Percentiles rank a stretch among this genome's conserved stretches.
Evolutionary conservation across 2,329 filamentous ascomycete species (phyloP).

Genomic region (Macroventuria anomochaeta): DNA sequence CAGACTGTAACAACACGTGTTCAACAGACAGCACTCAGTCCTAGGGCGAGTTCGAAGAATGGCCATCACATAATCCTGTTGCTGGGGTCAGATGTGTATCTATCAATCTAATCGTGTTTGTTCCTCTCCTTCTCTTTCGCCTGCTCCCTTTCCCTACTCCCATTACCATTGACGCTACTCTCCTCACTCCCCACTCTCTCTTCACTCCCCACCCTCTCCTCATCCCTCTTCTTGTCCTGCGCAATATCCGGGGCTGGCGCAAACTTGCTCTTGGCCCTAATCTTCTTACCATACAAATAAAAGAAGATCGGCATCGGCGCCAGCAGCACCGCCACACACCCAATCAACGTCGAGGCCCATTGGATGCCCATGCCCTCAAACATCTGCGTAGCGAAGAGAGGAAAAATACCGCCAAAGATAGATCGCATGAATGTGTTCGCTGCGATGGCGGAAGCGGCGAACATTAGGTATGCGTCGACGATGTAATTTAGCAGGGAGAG

Average conservation of each 20-base stretch:
- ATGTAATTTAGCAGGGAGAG: slow-evolving; percentile 65
- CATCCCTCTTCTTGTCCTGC: slow-evolving; percentile 44
- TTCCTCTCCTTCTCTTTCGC: slow-evolving; percentile 6
- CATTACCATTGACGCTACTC: not conserved
- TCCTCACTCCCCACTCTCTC: slow-evolving; percentile 36
- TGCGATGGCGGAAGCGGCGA: slow-evolving; percentile 61
- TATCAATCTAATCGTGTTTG: slow-evolving; percentile 4
- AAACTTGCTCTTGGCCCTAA: slow-evolving; percentile 52
- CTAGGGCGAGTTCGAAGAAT: no score
- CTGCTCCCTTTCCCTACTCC: not conserved
- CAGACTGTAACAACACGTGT: no score
- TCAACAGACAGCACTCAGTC: no score
- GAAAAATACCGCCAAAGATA: slow-evolving; percentile 59
- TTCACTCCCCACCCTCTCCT: slow-evolving; percentile 39
- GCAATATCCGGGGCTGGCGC: slow-evolving; percentile 51
- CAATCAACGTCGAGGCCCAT: slow-evolving; percentile 55
- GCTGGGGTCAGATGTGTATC: no score
- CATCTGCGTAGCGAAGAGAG: slow-evolving; percentile 63
- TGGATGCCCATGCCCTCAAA: slow-evolving; percentile 60
- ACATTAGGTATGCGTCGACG: slow-evolving; percentile 65
- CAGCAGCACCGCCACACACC: slow-evolving; percentile 51
- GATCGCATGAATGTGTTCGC: slow-evolving; percentile 63
- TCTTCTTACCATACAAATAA: slow-evolving; percentile 53
- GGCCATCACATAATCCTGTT: no score
- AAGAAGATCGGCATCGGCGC: slow-evolving; percentile 55